These are phyloP conservation scores for Fomitopsis palustris DNA, from an alignment of 1,284 basidiomycete genomes.

Conservation along the genomic window DNA sequence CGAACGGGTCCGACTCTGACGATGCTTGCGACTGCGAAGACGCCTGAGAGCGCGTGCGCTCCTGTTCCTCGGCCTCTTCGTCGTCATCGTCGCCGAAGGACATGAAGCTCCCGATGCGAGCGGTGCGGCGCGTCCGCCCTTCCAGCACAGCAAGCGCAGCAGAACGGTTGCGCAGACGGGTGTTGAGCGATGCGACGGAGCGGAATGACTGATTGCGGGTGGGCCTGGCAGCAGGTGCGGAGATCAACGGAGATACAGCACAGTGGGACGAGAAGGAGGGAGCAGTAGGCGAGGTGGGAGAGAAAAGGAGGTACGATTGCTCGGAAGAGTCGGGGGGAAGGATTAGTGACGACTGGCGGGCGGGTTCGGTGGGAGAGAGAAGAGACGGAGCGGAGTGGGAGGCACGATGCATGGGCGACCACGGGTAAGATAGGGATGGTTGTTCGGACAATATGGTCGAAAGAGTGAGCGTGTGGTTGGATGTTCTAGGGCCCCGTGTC, in stretches of 20 bases:
- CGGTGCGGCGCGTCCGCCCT: conserved; percentile 37
- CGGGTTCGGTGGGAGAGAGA: conserved; percentile 29
- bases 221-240: conserved; percentile 7
- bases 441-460: conserved; percentile 17
- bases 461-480: conserved; percentile 20
- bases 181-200: conserved; percentile 24
- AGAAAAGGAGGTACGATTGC: conserved; percentile 3
- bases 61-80: conserved; percentile 27
- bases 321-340: conserved; percentile 7
- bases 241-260: not conserved
- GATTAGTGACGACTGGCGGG: conserved; percentile 15
- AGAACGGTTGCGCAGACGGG: conserved; percentile 34
- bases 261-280: conserved; percentile 10
- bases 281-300: not conserved
- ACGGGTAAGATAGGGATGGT: not conserved
- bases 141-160: conserved; percentile 63
- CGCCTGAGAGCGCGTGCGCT: conserved; percentile 5
- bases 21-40: no score
- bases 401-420: conserved; percentile 18
- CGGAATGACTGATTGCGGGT: conserved; percentile 22
- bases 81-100: conserved; percentile 62
- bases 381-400: conserved; percentile 30
- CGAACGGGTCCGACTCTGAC: conserved; percentile 11
- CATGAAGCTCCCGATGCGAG: conserved; percentile 52
- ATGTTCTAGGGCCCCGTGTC: conserved; percentile 13